phyloP scores from a whole-genome alignment of 371 early-diverging fungal species.

The Capniomyces stellatus region DNA sequence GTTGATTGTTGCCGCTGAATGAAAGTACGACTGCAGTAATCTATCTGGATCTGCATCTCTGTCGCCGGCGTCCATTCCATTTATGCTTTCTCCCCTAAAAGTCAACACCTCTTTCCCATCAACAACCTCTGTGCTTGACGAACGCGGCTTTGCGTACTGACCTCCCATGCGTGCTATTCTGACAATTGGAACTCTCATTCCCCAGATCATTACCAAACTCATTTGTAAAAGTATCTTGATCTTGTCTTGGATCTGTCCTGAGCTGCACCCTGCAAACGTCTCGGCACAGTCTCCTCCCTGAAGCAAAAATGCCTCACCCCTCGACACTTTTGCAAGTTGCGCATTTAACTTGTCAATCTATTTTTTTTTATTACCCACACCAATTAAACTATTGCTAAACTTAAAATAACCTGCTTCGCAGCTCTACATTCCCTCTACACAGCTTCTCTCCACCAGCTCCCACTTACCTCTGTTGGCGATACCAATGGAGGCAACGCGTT shows the following conservation, averaged over 20 bases:
- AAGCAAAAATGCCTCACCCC: slow-evolving; percentile 77
- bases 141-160: slow-evolving; percentile 93
- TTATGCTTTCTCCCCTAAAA: slow-evolving; percentile 88
- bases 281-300: slow-evolving; percentile 98
- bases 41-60: slow-evolving; percentile 88
- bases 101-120: slow-evolving; percentile 63
- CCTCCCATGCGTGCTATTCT: slow-evolving; percentile 95
- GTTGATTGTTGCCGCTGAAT: slow-evolving; percentile 92
- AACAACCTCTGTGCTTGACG: slow-evolving; percentile 71
- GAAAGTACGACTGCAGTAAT: slow-evolving; percentile 83
- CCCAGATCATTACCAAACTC: slow-evolving; percentile 88
- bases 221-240: slow-evolving; percentile 90
- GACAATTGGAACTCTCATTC: slow-evolving; percentile 77
- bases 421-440: slow-evolving; percentile 1
- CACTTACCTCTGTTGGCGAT: slow-evolving; percentile 62
- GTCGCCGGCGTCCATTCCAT: slow-evolving; percentile 72
- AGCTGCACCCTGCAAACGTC: slow-evolving; percentile 85
- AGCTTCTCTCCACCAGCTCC: background rate
- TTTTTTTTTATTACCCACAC: slow-evolving; percentile 10
- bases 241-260: slow-evolving; percentile 79
- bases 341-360: slow-evolving; percentile 57
- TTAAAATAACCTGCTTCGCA: background rate
- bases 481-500: slow-evolving; percentile 80
- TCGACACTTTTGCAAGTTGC: slow-evolving; percentile 73
- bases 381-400: background rate